Conservation (phyloP, 1,284 basidiomycete genomes). For the Ganoderma sp. region DNA sequence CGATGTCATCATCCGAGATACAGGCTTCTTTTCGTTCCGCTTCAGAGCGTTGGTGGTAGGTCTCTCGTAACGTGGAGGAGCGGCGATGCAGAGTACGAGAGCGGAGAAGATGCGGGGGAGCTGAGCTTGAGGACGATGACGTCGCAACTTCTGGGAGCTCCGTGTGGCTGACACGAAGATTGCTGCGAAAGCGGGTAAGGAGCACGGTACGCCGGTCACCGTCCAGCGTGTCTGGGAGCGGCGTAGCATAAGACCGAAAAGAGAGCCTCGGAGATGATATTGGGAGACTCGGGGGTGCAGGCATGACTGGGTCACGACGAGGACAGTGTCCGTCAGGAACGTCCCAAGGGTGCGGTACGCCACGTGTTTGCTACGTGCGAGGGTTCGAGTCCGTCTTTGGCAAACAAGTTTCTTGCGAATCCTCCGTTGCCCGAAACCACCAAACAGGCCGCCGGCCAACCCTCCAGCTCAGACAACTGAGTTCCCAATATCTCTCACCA, state of each 20-base stretch:
- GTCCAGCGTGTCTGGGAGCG: too few species aligned
- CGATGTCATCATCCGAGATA: slow-evolving; percentile 58
- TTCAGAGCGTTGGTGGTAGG: slow-evolving; percentile 49
- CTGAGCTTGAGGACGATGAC: slow-evolving; percentile 64
- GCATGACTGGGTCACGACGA: too few species aligned
- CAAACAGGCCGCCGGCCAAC: not conserved
- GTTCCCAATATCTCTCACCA: not conserved
- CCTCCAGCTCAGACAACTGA: not conserved
- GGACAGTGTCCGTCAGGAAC: not conserved
- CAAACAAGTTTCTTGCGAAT: not conserved
- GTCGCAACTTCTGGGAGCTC: slow-evolving; percentile 63
- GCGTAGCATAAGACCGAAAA: slow-evolving; percentile 41
- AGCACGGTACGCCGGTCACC: slow-evolving; percentile 60
- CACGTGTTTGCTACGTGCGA: not conserved
- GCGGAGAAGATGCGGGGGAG: slow-evolving; percentile 69
- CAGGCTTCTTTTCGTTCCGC: slow-evolving; percentile 43
- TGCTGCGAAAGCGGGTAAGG: slow-evolving; percentile 68
- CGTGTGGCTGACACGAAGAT: slow-evolving; percentile 61
- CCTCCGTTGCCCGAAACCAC: not conserved
- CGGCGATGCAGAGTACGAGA: slow-evolving; percentile 69
- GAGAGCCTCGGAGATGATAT: slow-evolving; percentile 22
- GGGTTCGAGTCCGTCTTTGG: not conserved
- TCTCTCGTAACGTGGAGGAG: slow-evolving; percentile 55
- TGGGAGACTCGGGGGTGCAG: slow-evolving; percentile 26
- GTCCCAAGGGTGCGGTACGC: not conserved